Base-by-base conservation (phyloP, 306 rosid genomes). In the Quercus aquifolioides region DNA sequence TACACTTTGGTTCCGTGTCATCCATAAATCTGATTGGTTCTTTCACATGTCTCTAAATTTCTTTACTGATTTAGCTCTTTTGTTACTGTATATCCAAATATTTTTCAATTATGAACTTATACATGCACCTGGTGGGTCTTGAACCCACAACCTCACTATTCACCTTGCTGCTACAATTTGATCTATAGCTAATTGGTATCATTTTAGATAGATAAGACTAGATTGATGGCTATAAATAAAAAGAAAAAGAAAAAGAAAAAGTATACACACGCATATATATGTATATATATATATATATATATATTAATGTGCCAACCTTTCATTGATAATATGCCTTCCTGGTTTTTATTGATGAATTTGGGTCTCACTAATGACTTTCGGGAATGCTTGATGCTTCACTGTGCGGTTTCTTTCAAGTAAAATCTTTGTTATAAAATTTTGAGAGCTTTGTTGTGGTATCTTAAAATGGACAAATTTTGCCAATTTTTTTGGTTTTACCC, bases 231-330 rank as follows among this genome's bases (percentile, higher is more conserved):
- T 65, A 65, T 17, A 33, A 65, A 18, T 5, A 6, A 65, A 20
- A 25, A 46, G 52, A 46, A 46, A 38, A 38, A 1, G 9, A 38
- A 28, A 28, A 28, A 28, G 3, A 28, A 28, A 26, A 26, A 26
- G 0, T 26, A 26, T 26, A 26, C 28, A 26, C 28, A 26, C 2
- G 0, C 28, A 26, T 2, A 1, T 0, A 6, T 0, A 1, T 1
- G 1, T 35, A 1, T 25, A 60, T 59, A 6, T 56, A 5, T 33
- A 33, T 33, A 5, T 33, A 6, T 14, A 65, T 33, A 17, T 18
- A 5, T 46, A 17, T 65, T 19, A 2, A 19, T 33, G 51, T 65
- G 71, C 25, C 69, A 63, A 19, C 69, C 35, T 33, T 65, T 15
- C n/a, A 5, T 31, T 33, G 51, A 67, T 33, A 21, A 19, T 33